Conservation (phyloP, 2,329 filamentous ascomycete species). For the Ophiostoma australiae region DNA sequence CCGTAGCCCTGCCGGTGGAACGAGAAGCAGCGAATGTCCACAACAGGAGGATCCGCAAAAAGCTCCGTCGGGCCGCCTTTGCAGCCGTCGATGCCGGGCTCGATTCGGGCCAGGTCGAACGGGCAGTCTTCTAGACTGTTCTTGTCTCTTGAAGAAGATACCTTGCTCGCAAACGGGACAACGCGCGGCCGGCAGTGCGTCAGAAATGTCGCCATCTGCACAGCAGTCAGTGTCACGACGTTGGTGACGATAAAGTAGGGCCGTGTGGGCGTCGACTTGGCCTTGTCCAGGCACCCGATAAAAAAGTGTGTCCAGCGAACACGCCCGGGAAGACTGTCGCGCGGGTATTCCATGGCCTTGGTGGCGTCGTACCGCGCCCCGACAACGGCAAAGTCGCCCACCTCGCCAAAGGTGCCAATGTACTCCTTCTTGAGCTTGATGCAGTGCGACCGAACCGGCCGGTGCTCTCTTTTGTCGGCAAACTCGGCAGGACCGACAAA, state of each 20-base stretch:
- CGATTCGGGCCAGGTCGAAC: slow-evolving; percentile 44
- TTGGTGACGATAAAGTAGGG: slow-evolving; percentile 65
- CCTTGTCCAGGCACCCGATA: slow-evolving; percentile 64
- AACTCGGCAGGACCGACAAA: slow-evolving; percentile 31
- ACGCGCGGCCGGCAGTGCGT: slow-evolving; percentile 43
- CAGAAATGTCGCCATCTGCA: slow-evolving; percentile 49
- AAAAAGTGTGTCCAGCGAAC: slow-evolving; percentile 76
- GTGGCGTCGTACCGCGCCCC: slow-evolving; percentile 66
- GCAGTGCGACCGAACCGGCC: slow-evolving; percentile 39
- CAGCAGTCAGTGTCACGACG: slow-evolving; percentile 51
- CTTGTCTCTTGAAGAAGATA: too few relatives aligned
- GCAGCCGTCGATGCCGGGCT: slow-evolving; percentile 41
- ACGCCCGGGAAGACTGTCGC: slow-evolving; percentile 39
- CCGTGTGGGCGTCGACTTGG: slow-evolving; percentile 25
- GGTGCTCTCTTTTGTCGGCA: background rate
- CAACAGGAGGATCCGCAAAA: slow-evolving; percentile 68
- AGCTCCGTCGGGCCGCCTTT: slow-evolving; percentile 43
- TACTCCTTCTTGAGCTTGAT: slow-evolving; percentile 91
- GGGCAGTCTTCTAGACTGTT: background rate
- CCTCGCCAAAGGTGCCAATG: slow-evolving; percentile 69
- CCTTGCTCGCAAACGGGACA: slow-evolving; percentile 34
- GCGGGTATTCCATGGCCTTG: slow-evolving; percentile 50
- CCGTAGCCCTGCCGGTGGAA: slow-evolving; percentile 69
- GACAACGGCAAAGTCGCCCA: slow-evolving; percentile 75
- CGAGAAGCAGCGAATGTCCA: slow-evolving; percentile 73